A percentile compares a stretch with the other conserved stretches of the same genome.
Conservation (phyloP, 2,329 filamentous ascomycete genomes). For the Colletotrichum sp. region DNA sequence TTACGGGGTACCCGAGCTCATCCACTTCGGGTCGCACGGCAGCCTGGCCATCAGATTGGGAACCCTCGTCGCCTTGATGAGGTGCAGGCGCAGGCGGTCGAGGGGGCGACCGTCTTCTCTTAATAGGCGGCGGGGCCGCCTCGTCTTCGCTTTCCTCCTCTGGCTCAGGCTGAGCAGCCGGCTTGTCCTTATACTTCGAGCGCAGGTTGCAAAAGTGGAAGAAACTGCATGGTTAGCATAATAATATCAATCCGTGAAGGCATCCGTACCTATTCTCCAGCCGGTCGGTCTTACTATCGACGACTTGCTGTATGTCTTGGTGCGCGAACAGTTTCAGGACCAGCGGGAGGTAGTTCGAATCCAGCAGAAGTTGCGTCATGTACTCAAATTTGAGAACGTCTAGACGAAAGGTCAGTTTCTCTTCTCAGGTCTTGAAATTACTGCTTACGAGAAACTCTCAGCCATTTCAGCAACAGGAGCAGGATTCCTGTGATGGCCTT, state of each 20-base stretch:
- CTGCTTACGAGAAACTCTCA: conserved; percentile 85
- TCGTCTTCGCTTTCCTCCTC: conserved; percentile 68
- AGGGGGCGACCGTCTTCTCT: conserved; percentile 57
- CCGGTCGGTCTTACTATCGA: conserved; percentile 84
- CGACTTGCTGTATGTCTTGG: conserved; percentile 89
- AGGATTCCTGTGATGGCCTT: conserved; percentile 93
- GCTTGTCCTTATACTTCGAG: conserved; percentile 53
- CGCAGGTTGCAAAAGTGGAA: conserved; percentile 86
- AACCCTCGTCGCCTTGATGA: conserved; percentile 25
- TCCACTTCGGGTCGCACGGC: conserved; percentile 70
- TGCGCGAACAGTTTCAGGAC: conserved; percentile 93
- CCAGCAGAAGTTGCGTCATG: conserved; percentile 87
- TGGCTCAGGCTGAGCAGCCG: conserved; percentile 24
- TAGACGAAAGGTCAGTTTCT: conserved; percentile 35
- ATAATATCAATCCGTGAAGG: conserved; percentile 19
- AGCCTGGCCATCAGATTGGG: conserved; percentile 37
- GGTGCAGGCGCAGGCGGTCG: conserved; percentile 32
- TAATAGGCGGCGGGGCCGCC: conserved; percentile 83
- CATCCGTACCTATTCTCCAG: conserved; percentile 74
- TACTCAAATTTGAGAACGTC: conserved; percentile 97
- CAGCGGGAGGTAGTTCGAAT: conserved; percentile 93
- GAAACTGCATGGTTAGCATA: conserved; percentile 61
- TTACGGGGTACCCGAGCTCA: conserved; percentile 83
- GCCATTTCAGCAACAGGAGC: conserved; percentile 91
- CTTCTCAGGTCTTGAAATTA: conserved; percentile 20